A percentile compares a stretch with the other conserved stretches of the same genome.
Conservation (phyloP, 2,329 filamentous ascomycete species). For the Aspergillus brasiliensis region DNA sequence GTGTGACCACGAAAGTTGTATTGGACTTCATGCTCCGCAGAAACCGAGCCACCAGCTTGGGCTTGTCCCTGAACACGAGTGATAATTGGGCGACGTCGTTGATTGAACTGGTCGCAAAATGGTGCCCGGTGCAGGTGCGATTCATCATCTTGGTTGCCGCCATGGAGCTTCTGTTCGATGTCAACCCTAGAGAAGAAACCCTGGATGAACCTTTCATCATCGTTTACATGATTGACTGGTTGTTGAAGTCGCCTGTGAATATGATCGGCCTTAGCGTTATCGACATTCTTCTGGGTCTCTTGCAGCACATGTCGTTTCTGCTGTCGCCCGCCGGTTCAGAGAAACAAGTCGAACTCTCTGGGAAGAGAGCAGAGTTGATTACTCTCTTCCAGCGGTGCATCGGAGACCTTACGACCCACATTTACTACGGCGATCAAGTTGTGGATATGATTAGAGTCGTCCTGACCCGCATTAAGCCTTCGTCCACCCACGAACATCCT, state of each 20-base stretch:
- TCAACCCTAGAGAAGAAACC: constrained; percentile 68
- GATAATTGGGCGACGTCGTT: constrained; percentile 79
- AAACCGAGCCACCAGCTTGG: constrained; percentile 56
- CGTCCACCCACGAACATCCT: constrained; percentile 47
- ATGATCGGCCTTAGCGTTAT: constrained; percentile 95
- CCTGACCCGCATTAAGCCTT: constrained; percentile 74
- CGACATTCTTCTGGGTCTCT: constrained; percentile 83
- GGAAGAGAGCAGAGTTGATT: constrained; percentile 64
- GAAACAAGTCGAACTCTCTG: constrained; percentile 27
- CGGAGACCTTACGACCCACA: constrained; percentile 86
- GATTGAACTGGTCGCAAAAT: constrained; percentile 76
- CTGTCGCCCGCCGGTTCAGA: constrained; percentile 62
- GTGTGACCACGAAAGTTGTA: constrained; percentile 71
- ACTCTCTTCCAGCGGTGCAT: constrained; percentile 77
- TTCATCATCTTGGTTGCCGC: constrained; percentile 85
- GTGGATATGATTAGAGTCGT: constrained; percentile 89
- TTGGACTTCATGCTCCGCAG: constrained; percentile 69
- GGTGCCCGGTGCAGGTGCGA: constrained; percentile 91
- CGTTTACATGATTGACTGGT: constrained; percentile 75
- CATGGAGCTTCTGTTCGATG: constrained; percentile 73
- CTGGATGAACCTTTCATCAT: constrained; percentile 74
- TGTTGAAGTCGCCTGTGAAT: constrained; percentile 86
- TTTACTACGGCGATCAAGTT: constrained; percentile 96
- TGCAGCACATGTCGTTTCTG: constrained; percentile 78
- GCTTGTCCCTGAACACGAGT: constrained; percentile 48